These are phyloP conservation scores for Bimuria novae-zelandiae DNA, from an alignment of 2,329 filamentous ascomycete species.

Conservation along the genomic window DNA sequence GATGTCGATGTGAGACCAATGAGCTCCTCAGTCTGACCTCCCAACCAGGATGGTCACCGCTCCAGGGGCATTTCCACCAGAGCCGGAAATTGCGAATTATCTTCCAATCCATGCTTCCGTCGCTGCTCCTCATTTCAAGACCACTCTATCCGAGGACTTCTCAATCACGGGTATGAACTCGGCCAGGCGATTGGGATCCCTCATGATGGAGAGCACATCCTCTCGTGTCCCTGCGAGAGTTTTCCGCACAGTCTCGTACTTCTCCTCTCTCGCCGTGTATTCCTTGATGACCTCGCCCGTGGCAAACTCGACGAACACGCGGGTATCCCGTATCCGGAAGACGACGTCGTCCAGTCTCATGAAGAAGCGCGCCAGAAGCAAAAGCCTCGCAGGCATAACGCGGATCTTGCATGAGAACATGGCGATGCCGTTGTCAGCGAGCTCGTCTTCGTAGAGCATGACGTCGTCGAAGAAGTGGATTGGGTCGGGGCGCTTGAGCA, in stretches of 20 bases:
- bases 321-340: slow-evolving; percentile 83
- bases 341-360: slow-evolving; percentile 92
- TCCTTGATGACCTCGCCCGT: slow-evolving; percentile 81
- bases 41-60: too few relatives aligned
- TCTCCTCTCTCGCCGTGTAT: slow-evolving; percentile 85
- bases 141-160: slow-evolving; percentile 64
- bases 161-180: slow-evolving; percentile 68
- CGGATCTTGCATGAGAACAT: slow-evolving; percentile 88
- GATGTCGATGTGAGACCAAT: too few relatives aligned
- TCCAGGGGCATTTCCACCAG: too few relatives aligned
- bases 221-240: slow-evolving; percentile 62
- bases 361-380: slow-evolving; percentile 85
- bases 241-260: slow-evolving; percentile 74
- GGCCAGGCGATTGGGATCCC: slow-evolving; percentile 75
- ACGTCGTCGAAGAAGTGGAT: slow-evolving; percentile 98
- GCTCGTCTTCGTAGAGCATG: slow-evolving; percentile 93
- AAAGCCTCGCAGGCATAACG: slow-evolving; percentile 86
- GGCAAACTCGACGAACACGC: slow-evolving; percentile 88
- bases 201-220: slow-evolving; percentile 74
- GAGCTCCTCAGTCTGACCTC: too few relatives aligned
- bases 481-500: slow-evolving; percentile 86
- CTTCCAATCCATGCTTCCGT: background rate
- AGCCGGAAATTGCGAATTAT: background rate
- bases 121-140: slow-evolving; percentile 32
- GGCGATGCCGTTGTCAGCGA: slow-evolving; percentile 96